Base-by-base conservation (phyloP, 768 basidiomycete genomes). In the Tylopilus sp. region DNA sequence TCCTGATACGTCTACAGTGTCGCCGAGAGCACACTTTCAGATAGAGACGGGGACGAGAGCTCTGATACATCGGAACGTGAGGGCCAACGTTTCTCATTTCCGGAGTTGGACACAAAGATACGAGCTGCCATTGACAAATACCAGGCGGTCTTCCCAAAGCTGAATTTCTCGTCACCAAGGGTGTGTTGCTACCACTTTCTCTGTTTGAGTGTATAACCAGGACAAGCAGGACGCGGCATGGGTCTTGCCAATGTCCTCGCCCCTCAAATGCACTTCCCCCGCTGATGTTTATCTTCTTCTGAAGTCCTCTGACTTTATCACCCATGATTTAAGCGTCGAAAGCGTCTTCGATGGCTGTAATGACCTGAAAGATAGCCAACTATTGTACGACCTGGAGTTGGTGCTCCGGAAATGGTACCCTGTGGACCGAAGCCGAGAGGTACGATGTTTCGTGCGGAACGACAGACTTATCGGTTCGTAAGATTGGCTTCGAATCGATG, bases 101-200 rank as follows among this genome's bases (percentile, higher is more conserved):
- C 94, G 0, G 84, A 84, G 41, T 72, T 97, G n/a, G 91, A 94
- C 60, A 70, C 72, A 13, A 73, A 73, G 50, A 95, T 98, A 54
- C 72, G 89, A 44, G 66, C 72, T 13, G 79, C 76, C 30, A 74
- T 97, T n/a, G 59, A 71, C 40, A 69, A 78, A 50, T 94, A 89
- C 66, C 88, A 82, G 3, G 86, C 86, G 6, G 86, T 95, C 25
- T 98, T 98, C 66, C 94, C 95, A 1, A 98, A 98, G 70, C 82
- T 98, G 49, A 98, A 97, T 63, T 97, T 95, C 72, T 91, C 93
- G 6, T 86, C 91, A n/a, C 95, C 95, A 13, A 88, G 86, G 73
- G 94, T 88, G 52, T 51, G 75, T 35, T 35, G 4, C 13, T 3
- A 13, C 15, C 33, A 35, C 33, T 35, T 17, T 17, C 5, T 2